A percentile compares a stretch with the other conserved stretches of the same genome.
Conservation (phyloP, 768 basidiomycete species). For the Mycena indigotica region DNA sequence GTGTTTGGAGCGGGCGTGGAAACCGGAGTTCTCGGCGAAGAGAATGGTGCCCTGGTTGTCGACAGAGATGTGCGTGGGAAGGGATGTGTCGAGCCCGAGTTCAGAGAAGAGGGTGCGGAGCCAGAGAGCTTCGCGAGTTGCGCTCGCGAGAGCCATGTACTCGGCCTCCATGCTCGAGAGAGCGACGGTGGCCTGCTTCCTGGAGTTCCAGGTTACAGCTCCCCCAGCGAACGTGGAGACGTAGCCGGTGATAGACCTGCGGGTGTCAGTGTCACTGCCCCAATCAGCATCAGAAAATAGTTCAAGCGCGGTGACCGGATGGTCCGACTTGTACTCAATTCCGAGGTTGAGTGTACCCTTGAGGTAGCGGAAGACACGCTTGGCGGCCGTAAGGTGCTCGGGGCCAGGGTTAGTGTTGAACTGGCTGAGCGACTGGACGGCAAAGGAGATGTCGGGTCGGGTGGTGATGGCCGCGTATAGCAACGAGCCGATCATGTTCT, state of each 20-base stretch:
- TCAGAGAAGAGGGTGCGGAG: conserved; percentile 19
- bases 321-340: conserved; percentile 7
- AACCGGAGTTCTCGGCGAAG: conserved; percentile 26
- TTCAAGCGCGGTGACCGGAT: background rate
- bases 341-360: conserved; percentile 20
- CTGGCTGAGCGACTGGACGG: conserved; percentile 30
- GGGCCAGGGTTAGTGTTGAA: conserved; percentile 30
- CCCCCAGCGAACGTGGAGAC: conserved; percentile 31
- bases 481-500: background rate
- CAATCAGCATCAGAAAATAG: conserved; percentile 22
- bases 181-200: conserved; percentile 34
- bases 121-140: conserved; percentile 37
- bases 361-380: conserved; percentile 40
- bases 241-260: conserved; percentile 34
- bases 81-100: conserved; percentile 7
- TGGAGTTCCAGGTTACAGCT: conserved; percentile 36
- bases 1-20: conserved; percentile 37
- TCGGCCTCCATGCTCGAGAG: conserved; percentile 33
- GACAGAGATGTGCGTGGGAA: conserved; percentile 19
- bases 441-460: conserved; percentile 36
- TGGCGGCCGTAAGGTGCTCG: conserved; percentile 36
- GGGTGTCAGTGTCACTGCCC: conserved; percentile 23
- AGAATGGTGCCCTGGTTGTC: conserved; percentile 35
- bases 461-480: conserved; percentile 25
- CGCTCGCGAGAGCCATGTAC: conserved; percentile 36